phyloP scores from a whole-genome alignment of 1,284 basidiomycete genomes.

The Macrocybe sp. region DNA sequence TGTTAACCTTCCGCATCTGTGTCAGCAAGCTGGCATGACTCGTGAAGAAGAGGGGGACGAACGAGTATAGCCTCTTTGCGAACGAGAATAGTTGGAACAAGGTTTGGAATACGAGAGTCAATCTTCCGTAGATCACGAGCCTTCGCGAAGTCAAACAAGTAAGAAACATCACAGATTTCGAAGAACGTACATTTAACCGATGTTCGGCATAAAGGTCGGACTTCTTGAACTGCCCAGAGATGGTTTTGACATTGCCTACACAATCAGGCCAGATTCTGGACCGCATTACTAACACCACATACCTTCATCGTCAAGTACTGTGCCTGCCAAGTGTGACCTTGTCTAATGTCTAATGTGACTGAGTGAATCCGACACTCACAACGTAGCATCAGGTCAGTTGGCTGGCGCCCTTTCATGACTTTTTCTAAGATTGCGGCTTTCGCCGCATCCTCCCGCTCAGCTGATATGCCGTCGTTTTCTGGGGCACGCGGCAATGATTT shows the following conservation, averaged over 20 bases:
- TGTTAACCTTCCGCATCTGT: conserved; percentile 62
- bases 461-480: conserved; percentile 29
- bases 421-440: conserved; percentile 73
- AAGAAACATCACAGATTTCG: not conserved
- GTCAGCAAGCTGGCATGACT: conserved; percentile 7
- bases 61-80: conserved; percentile 86
- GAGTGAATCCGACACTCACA: conserved; percentile 45
- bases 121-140: conserved; percentile 96
- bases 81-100: conserved; percentile 91
- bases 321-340: conserved; percentile 47
- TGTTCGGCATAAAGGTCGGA: conserved; percentile 87
- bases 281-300: conserved; percentile 13
- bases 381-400: conserved; percentile 76
- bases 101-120: conserved; percentile 89
- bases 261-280: conserved; percentile 23
- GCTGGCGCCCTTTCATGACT: conserved; percentile 76
- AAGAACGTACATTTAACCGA: conserved; percentile 71
- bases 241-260: conserved; percentile 80
- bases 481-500: conserved; percentile 21
- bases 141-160: conserved; percentile 34
- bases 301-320: conserved; percentile 82
- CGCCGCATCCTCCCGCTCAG: conserved; percentile 62
- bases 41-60: conserved; percentile 22
- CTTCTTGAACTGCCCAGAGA: conserved; percentile 88
- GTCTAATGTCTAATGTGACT: conserved; percentile 8